These are phyloP conservation scores for Aspergillus biplanus DNA, from an alignment of 495 filamentous ascomycete genomes.

Conservation along the genomic window DNA sequence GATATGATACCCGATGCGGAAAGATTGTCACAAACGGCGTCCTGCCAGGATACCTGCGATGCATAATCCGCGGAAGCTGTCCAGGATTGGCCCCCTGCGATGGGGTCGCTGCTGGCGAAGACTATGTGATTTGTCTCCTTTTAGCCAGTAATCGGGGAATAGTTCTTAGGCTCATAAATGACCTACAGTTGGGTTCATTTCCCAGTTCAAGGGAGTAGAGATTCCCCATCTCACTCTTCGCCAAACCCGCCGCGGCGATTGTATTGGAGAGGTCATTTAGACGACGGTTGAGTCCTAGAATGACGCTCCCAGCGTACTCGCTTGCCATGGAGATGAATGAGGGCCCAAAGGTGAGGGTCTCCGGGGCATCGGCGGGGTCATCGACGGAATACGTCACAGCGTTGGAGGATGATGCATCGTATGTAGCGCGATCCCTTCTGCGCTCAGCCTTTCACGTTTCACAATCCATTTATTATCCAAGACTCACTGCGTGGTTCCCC, in stretches of 20 bases:
- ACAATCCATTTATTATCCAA: too few species aligned
- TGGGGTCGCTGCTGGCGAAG: conserved; percentile 43
- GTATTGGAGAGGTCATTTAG: conserved; percentile 60
- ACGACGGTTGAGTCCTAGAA: conserved; percentile 60
- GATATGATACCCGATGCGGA: conserved; percentile 51
- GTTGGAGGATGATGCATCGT: conserved; percentile 50
- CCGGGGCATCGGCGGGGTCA: conserved; percentile 54
- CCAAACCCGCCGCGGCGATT: conserved; percentile 55
- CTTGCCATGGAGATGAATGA: conserved; percentile 57
- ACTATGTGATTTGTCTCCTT: conserved; percentile 3
- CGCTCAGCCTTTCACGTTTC: not conserved
- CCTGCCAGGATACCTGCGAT: conserved; percentile 59
- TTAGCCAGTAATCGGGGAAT: too few species aligned
- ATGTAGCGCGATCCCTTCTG: conserved; percentile 54
- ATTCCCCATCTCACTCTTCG: conserved; percentile 48
- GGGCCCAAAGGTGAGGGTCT: conserved; percentile 58
- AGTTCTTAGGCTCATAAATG: not conserved
- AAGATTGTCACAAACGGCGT: conserved; percentile 53
- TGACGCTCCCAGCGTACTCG: conserved; percentile 55
- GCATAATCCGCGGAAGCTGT: conserved; percentile 54
- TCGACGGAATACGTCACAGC: conserved; percentile 62
- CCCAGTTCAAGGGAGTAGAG: conserved; percentile 62
- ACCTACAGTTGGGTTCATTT: conserved; percentile 64
- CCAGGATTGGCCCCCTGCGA: conserved; percentile 55
- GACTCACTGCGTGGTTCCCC: conserved; percentile 58